Conservation (phyloP, 2,329 filamentous ascomycete genomes). For the Fusarium marasasianum region DNA sequence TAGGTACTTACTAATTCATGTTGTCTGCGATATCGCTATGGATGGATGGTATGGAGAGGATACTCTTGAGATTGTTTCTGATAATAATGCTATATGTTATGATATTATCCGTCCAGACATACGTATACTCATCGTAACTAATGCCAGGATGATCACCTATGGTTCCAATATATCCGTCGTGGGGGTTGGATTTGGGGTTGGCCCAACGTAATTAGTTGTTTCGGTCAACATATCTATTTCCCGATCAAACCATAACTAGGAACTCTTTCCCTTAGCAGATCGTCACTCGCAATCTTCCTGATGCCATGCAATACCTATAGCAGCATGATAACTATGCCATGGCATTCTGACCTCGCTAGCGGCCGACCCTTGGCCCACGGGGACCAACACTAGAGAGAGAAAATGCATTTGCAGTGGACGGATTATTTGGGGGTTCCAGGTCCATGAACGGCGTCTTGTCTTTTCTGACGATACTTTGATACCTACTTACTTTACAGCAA, state of each 20-base stretch:
- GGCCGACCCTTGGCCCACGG: constrained; percentile 21
- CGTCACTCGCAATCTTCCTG: not conserved
- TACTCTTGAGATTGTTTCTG: not conserved
- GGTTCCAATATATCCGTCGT: constrained; percentile 20
- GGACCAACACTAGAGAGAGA: constrained; percentile 3
- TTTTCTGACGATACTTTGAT: constrained; percentile 10
- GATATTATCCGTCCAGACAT: not conserved
- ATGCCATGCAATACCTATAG: not conserved
- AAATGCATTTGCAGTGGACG: constrained; percentile 21
- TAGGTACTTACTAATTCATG: not conserved
- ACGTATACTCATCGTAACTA: constrained; percentile 6
- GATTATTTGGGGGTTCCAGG: constrained; percentile 30
- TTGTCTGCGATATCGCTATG: not conserved
- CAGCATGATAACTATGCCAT: not conserved
- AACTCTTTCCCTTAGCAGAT: constrained; percentile 2
- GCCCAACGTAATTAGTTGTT: not conserved
- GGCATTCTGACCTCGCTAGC: not conserved
- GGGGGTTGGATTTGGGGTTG: constrained; percentile 32
- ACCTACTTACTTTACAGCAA: not conserved
- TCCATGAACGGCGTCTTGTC: constrained; percentile 21
- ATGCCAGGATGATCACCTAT: constrained; percentile 11
- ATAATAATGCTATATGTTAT: not conserved
- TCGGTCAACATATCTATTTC: constrained; percentile 16
- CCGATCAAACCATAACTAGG: constrained; percentile 3
- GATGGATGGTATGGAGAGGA: not conserved